Percentiles rank a stretch among this genome's conserved stretches.
These are phyloP conservation scores for Neocucurbitaria cava DNA, from an alignment of 2,329 filamentous ascomycete species.

Conservation along the genomic window DNA sequence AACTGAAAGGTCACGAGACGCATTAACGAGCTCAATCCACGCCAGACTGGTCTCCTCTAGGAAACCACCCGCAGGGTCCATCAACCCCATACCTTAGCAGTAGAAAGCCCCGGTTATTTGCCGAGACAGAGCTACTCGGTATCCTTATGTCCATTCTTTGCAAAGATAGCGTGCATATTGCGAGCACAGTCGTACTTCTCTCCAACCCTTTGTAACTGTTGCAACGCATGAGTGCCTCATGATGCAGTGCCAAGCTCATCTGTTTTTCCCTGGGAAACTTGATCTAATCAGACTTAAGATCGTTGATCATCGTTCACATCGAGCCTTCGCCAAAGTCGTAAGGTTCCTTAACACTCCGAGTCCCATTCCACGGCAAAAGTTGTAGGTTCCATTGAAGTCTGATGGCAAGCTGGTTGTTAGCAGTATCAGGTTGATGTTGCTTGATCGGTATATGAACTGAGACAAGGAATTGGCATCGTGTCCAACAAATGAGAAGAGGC, in stretches of 20 bases:
- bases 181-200: background rate
- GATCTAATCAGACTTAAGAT: background rate
- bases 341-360: background rate
- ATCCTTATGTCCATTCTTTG: background rate
- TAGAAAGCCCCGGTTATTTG: too few species aligned
- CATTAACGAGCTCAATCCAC: background rate
- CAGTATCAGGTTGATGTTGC: too few species aligned
- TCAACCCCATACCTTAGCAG: background rate
- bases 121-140: too few species aligned
- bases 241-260: background rate
- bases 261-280: background rate
- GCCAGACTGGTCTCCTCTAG: background rate
- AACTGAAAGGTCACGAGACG: constrained; percentile 5
- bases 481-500: too few species aligned
- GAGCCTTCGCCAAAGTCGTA: background rate
- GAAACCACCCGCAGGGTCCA: background rate
- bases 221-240: background rate
- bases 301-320: background rate
- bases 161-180: background rate
- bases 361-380: too few species aligned
- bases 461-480: too few species aligned
- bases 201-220: background rate
- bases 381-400: too few species aligned
- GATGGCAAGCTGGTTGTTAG: too few species aligned
- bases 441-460: too few species aligned